phyloP scores from a whole-genome alignment of 768 basidiomycete species.

The Boletus subcaerulescens region DNA sequence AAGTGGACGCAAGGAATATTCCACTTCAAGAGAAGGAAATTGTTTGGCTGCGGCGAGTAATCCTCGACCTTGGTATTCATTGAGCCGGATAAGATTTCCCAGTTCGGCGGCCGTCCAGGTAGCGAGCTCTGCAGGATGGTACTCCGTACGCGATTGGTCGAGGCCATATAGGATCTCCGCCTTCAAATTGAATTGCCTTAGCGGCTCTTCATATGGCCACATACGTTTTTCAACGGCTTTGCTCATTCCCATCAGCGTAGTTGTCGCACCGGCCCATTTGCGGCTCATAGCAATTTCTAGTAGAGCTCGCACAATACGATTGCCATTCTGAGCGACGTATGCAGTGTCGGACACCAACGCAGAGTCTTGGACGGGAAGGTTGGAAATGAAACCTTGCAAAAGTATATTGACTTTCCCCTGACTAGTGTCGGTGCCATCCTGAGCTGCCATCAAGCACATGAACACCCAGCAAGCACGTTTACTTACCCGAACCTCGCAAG shows the following conservation, averaged over 20 bases:
- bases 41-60: constrained; percentile 77
- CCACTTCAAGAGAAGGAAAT: constrained; percentile 72
- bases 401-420: constrained; percentile 94
- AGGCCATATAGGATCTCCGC: constrained; percentile 76
- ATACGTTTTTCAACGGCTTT: constrained; percentile 90
- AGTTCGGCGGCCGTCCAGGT: constrained; percentile 62
- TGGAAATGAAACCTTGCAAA: constrained; percentile 86
- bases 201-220: constrained; percentile 94
- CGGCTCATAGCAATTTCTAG: constrained; percentile 91
- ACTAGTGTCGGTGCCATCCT: constrained; percentile 65
- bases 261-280: constrained; percentile 84
- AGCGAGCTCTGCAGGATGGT: constrained; percentile 70
- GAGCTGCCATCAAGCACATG: background rate
- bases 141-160: constrained; percentile 78
- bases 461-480: background rate
- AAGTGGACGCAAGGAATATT: constrained; percentile 74
- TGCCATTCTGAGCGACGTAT: constrained; percentile 93
- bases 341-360: constrained; percentile 93
- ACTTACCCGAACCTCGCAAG: constrained; percentile 77
- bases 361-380: constrained; percentile 83
- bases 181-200: constrained; percentile 78
- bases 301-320: constrained; percentile 90
- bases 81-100: constrained; percentile 80
- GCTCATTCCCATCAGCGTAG: constrained; percentile 83
- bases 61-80: constrained; percentile 79